A percentile compares a stretch with the other conserved stretches of the same genome.
Evolutionary conservation across 2,329 filamentous ascomycete genomes (phyloP).

Genomic region (Venturia effusa): DNA sequence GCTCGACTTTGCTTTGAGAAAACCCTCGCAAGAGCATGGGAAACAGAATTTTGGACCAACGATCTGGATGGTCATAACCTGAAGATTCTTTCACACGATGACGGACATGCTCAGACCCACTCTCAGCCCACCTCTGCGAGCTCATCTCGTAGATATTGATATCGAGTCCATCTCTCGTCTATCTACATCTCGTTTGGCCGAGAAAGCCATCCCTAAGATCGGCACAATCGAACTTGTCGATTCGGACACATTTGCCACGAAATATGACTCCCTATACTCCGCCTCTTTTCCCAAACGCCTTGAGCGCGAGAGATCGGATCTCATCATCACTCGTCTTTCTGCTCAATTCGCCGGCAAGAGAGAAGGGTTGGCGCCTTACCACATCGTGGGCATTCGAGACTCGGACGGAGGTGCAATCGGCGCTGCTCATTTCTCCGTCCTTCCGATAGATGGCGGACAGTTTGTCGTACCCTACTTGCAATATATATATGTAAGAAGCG

Average conservation of each 20-base stretch:
- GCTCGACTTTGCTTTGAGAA: too few species aligned
- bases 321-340: conserved; percentile 15
- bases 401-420: conserved; percentile 14
- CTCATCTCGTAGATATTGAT: not conserved
- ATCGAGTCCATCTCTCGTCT: not conserved
- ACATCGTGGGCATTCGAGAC: conserved; percentile 16
- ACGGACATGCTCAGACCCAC: not conserved
- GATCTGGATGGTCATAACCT: too few species aligned
- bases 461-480: conserved; percentile 17
- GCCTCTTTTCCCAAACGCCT: conserved; percentile 14
- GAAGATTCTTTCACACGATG: not conserved
- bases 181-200: not conserved
- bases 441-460: conserved; percentile 11
- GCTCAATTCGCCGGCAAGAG: conserved; percentile 13
- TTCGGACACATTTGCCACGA: conserved; percentile 10
- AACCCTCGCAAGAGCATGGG: too few species aligned
- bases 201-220: conserved; percentile 13
- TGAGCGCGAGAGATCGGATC: conserved; percentile 15
- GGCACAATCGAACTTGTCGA: conserved; percentile 16
- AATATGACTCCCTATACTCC: conserved; percentile 15
- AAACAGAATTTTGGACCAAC: too few species aligned
- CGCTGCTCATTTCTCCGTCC: conserved; percentile 17
- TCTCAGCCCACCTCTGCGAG: not conserved
- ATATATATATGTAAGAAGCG: conserved; percentile 16
- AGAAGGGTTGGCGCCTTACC: conserved; percentile 14